Percentiles rank a stretch among this genome's conserved stretches.
Conservation (phyloP, 129 eudicot species). For the Flaveria ramosissima region DNA sequence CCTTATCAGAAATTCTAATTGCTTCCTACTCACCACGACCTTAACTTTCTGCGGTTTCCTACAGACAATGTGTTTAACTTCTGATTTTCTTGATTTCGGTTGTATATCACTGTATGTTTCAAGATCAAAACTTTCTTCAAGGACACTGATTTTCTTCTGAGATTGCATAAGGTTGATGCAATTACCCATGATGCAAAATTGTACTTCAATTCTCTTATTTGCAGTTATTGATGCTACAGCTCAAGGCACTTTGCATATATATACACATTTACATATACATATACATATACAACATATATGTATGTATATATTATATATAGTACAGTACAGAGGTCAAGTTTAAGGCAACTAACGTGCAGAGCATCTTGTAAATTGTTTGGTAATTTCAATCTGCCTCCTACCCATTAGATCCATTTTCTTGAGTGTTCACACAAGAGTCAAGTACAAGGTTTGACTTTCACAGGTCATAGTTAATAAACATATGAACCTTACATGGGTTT, state of each 20-base stretch:
- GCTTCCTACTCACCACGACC: conserved; percentile 54
- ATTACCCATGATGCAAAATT: conserved; percentile 33
- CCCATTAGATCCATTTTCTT: conserved; percentile 4
- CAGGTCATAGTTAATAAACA: not conserved
- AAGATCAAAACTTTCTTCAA: conserved; percentile 29
- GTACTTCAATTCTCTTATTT: not conserved
- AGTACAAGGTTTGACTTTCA: conserved; percentile 27
- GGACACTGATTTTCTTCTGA: conserved; percentile 25
- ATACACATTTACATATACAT: not conserved
- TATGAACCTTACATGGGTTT: conserved; percentile 22
- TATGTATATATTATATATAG: not conserved
- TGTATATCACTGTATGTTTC: conserved; percentile 10
- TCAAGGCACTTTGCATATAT: not conserved
- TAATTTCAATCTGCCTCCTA: conserved; percentile 4
- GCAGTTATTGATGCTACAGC: not conserved
- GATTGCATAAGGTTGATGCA: conserved; percentile 35
- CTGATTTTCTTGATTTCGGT: not conserved
- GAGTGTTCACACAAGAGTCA: conserved; percentile 12
- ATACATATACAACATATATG: not conserved
- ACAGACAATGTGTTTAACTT: not conserved
- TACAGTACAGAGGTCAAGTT: conserved; percentile 22
- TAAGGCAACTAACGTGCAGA: conserved; percentile 37
- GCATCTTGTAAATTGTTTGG: conserved; percentile 11
- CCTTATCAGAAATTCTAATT: conserved; percentile 48
- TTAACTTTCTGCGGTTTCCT: conserved; percentile 37